phyloP scores from a whole-genome alignment of 192 early-diverging fungal species.

The Funneliformis geosporum region DNA sequence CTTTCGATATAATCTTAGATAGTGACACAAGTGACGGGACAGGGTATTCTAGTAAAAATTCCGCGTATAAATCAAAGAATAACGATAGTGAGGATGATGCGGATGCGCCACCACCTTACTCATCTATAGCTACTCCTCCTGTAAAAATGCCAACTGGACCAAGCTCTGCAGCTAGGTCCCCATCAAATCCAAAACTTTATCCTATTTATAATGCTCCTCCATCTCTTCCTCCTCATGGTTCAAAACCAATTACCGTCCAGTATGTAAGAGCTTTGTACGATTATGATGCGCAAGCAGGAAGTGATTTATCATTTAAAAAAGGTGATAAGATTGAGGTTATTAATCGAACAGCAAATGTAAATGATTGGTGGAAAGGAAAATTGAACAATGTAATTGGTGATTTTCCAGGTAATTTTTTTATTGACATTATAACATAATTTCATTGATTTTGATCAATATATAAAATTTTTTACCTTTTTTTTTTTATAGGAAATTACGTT shows the following conservation, averaged over 20 bases:
- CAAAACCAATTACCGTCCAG: slow-evolving; percentile 35
- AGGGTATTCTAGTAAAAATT: background rate
- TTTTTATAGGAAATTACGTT: background rate
- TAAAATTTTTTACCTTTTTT: background rate
- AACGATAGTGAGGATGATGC: background rate
- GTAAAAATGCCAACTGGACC: background rate
- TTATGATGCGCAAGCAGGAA: slow-evolving; percentile 70
- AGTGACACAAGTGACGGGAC: background rate
- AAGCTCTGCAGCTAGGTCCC: background rate
- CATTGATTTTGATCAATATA: background rate
- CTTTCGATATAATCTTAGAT: no score
- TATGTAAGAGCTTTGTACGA: slow-evolving; percentile 77
- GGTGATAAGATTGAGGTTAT: slow-evolving; percentile 73
- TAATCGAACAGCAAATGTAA: slow-evolving; percentile 52
- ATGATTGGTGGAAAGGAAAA: slow-evolving; percentile 87
- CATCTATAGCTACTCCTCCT: background rate
- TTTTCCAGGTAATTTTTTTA: slow-evolving; percentile 65
- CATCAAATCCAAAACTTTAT: background rate
- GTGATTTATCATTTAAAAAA: slow-evolving; percentile 71
- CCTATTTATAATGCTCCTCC: slow-evolving; percentile 12
- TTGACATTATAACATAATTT: background rate
- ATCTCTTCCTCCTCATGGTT: slow-evolving; percentile 42
- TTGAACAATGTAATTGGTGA: slow-evolving; percentile 62
- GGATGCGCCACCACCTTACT: slow-evolving; percentile 15
- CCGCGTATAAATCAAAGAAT: background rate